A percentile compares a stretch with the other conserved stretches of the same genome.
These are phyloP conservation scores for Zasmidium cellare DNA, from an alignment of 2,329 filamentous ascomycete species.

Conservation along the genomic window DNA sequence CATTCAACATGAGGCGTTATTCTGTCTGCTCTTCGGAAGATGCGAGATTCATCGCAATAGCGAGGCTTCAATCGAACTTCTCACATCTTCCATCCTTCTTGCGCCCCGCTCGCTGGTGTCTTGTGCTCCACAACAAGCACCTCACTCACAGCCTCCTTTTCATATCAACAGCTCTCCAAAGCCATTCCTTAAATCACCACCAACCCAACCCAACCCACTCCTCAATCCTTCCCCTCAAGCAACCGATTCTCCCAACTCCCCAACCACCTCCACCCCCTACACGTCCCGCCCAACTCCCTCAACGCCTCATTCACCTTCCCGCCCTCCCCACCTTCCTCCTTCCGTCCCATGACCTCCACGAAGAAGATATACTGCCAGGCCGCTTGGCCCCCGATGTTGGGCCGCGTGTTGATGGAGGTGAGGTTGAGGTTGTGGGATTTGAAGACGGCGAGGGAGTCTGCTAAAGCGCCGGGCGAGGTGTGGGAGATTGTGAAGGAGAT, in stretches of 20 bases:
- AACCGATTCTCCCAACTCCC: conserved; percentile 35
- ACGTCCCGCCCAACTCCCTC: conserved; percentile 57
- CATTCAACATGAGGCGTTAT: background rate
- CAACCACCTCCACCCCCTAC: conserved; percentile 62
- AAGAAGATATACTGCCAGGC: conserved; percentile 95
- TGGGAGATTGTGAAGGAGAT: conserved; percentile 76
- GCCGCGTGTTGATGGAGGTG: conserved; percentile 86
- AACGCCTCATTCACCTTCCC: conserved; percentile 63
- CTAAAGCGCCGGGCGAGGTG: conserved; percentile 74
- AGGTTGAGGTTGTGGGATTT: conserved; percentile 72
- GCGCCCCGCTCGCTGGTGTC: too few species aligned
- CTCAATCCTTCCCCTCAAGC: conserved; percentile 43
- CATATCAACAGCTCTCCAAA: background rate
- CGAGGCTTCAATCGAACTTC: too few species aligned
- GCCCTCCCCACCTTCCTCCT: conserved; percentile 49
- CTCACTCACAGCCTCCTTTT: background rate
- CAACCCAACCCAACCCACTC: conserved; percentile 13
- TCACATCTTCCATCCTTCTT: too few species aligned
- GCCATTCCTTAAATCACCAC: background rate
- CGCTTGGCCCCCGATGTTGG: conserved; percentile 64
- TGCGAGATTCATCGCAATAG: too few species aligned
- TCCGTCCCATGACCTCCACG: conserved; percentile 77
- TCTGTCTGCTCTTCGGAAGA: background rate
- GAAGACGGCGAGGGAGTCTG: conserved; percentile 78
- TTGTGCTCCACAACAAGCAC: too few species aligned